These are phyloP conservation scores for Trichomonas vaginalis DNA, from an alignment of 208 protist genomes.

Conservation along the genomic window DNA sequence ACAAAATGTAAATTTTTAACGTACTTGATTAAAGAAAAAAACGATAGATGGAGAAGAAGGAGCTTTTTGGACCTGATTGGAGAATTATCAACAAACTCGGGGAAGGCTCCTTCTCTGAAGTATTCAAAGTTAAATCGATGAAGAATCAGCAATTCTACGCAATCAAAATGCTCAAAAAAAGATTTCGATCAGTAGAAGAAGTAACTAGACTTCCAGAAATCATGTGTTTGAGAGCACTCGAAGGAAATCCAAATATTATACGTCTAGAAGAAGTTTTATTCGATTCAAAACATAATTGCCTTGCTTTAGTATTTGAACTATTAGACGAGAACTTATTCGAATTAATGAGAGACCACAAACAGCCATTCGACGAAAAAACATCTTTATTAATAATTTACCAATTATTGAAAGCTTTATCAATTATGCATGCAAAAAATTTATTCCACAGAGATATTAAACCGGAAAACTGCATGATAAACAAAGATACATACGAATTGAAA, in stretches of 20 bases:
- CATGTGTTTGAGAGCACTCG: slow-evolving; percentile 64
- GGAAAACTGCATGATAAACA: slow-evolving; percentile 77
- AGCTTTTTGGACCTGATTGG: background rate
- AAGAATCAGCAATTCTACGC: background rate
- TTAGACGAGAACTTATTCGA: slow-evolving; percentile 80
- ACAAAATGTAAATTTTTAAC: background rate
- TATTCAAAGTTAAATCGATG: background rate
- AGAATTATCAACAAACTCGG: background rate
- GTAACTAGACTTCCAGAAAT: slow-evolving; percentile 84
- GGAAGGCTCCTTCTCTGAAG: background rate
- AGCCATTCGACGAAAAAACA: background rate
- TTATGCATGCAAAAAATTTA: slow-evolving; percentile 49
- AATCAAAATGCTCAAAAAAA: background rate
- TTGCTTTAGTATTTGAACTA: slow-evolving; percentile 75
- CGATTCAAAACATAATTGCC: background rate
- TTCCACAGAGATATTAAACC: slow-evolving; percentile 72
- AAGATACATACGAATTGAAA: slow-evolving; percentile 57
- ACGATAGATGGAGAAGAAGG: background rate
- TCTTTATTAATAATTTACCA: background rate
- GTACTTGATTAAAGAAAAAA: no score
- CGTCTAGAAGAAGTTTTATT: slow-evolving; percentile 77
- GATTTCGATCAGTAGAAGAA: slow-evolving; percentile 31
- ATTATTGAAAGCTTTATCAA: background rate
- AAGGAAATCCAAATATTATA: slow-evolving; percentile 75
- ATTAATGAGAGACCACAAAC: slow-evolving; percentile 47